Evolutionary conservation across 129 eudicot genomes (phyloP).

Genomic region (Heracleum sosnowskyi): DNA sequence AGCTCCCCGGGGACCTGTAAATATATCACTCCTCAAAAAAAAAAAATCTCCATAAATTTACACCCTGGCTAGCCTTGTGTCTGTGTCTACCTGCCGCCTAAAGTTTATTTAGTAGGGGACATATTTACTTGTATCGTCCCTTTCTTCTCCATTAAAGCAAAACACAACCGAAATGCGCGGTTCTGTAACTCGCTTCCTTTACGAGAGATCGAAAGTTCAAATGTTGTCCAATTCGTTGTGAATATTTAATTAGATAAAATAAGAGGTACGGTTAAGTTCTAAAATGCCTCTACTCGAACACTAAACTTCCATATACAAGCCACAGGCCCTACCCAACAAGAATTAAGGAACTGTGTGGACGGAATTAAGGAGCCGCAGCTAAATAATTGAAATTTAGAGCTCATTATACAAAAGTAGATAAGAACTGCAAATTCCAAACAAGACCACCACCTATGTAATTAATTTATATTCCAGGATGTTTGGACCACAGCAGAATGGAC

Average conservation of each 20-base stretch:
- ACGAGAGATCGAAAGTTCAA: neutral
- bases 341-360: neutral
- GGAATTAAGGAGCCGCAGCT: neutral
- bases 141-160: neutral
- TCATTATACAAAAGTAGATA: neutral
- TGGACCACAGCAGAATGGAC: slow-evolving; percentile 10
- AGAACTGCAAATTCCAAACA: neutral
- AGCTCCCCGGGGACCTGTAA: neutral
- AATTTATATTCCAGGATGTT: slow-evolving; percentile 3
- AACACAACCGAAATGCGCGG: neutral
- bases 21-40: too few relatives aligned
- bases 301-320: neutral
- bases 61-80: neutral
- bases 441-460: neutral
- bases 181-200: neutral
- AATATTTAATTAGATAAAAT: neutral
- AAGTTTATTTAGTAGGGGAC: neutral
- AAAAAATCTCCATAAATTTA: too few relatives aligned
- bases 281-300: too few relatives aligned
- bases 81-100: neutral
- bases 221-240: neutral
- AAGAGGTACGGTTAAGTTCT: too few relatives aligned
- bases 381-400: neutral
- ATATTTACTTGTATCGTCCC: neutral
- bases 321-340: neutral